Evolutionary conservation across 2,329 filamentous ascomycete species (phyloP).

Genomic region (Sphaceloma murrayae): DNA sequence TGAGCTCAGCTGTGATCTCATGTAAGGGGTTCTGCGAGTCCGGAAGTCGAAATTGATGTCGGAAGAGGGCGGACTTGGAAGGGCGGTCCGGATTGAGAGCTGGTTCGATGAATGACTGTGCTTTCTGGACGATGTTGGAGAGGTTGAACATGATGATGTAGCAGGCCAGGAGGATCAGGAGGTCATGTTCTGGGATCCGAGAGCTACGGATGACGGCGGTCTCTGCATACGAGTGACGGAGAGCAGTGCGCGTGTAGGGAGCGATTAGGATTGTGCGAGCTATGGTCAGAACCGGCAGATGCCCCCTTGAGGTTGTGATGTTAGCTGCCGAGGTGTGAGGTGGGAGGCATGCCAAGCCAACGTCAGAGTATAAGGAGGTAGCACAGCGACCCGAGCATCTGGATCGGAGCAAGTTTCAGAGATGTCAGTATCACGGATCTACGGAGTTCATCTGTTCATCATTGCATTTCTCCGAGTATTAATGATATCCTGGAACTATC

Average conservation of each 20-base stretch:
- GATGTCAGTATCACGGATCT: too few species aligned
- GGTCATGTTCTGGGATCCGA: neutral
- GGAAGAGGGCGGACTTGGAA: slow-evolving; percentile 86
- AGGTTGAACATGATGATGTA: slow-evolving; percentile 48
- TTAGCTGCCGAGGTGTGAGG: slow-evolving; percentile 6
- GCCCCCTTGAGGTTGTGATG: slow-evolving; percentile 9
- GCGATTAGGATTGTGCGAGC: too few species aligned
- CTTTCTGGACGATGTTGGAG: slow-evolving; percentile 84
- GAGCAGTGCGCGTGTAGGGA: neutral
- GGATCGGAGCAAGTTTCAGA: too few species aligned
- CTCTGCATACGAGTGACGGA: neutral
- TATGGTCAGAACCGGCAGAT: neutral
- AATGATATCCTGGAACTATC: slow-evolving; percentile 11
- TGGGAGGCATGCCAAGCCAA: slow-evolving; percentile 1
- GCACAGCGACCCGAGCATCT: neutral
- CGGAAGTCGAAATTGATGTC: slow-evolving; percentile 91
- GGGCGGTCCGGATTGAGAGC: slow-evolving; percentile 67
- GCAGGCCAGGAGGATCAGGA: slow-evolving; percentile 5
- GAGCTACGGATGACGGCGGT: neutral
- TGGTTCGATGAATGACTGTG: slow-evolving; percentile 88
- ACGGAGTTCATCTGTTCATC: slow-evolving; percentile 3
- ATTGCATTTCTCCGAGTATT: slow-evolving; percentile 2
- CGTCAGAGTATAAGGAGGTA: neutral
- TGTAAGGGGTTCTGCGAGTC: slow-evolving; percentile 85
- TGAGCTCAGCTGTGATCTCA: slow-evolving; percentile 94